Base-by-base conservation (phyloP, 352 stramenopile genomes). In the Phytophthora vignae region DNA sequence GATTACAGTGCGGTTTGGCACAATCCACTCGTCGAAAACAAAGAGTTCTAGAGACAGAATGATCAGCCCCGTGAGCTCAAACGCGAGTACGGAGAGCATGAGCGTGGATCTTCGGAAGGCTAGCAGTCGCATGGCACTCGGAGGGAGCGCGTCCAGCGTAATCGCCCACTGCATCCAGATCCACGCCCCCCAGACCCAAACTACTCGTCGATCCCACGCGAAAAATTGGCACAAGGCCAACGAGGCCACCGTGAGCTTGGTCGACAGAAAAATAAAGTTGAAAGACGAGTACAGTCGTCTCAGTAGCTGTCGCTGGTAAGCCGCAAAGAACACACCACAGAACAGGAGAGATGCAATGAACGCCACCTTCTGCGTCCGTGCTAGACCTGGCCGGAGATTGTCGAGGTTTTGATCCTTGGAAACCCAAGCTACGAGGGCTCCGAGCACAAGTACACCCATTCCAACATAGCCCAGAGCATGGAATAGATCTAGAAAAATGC, bases 121-220 rank as follows among this genome's bases (percentile, higher is more conserved):
- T 1, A 83, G 60, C 36, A 74, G 63, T 2, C 38, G 31, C 48
- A 56, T 70, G 0, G 60, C 25, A 42, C 50, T 68, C 0, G 76
- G 76, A 21, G 73, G 74, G 17, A 79, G 36, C 10, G 76, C 73
- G 31, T 83, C 76, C 4, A 81, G 67, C 14, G 69, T 71, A 38
- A 83, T 63, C 3, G 64, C 59, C 73, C 73, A 83, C 10, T 73
- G 65, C 44, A 81, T 79, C 73, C 73, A 83, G 29, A 81, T 2
- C 61, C 74, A 81, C 8, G 61, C 67, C 21, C 58, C 60, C 62
- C 66, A 68, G 0, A 75, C 69, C 40, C 58, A 64, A 7, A 73
- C 22, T 2, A 67, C 17, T 5, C 68, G 61, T 27, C 54, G 14
- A 42, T 81, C 73, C 61, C 67, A 76, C 19, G 21, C 52, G 1